Base-by-base conservation (phyloP, 2,329 filamentous ascomycete genomes). In the Xylariaceae sp. region DNA sequence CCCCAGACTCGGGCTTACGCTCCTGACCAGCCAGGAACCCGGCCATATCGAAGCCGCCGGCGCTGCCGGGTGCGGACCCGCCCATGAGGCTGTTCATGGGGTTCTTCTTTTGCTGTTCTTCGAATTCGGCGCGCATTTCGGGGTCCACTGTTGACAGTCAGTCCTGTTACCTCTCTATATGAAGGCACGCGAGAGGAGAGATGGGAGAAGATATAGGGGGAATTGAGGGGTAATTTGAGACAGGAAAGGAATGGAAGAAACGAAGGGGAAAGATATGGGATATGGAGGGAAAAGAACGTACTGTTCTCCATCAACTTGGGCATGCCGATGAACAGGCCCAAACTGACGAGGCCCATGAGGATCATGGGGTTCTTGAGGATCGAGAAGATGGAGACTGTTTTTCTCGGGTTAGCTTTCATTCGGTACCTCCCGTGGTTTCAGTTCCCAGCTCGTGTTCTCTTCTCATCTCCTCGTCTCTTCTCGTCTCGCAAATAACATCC, bases 341-440 rank as follows among this genome's bases (percentile, higher is more conserved):
- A 85, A 62, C 88, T 91, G 45, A 94, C 86, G 39, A 96, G 76
- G 3, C 88, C 92, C 79, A 99, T 88, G 62, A 99, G 82, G 64
- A 97, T 97, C 92, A 97, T 97, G 2, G 94, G 94, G 72, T 90
- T 96, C 79, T 94, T 94, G 68, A 97, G 80, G 58, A 97, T 86
- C 60, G 83, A 84, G 59, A 97, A 71, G n/a, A 92, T 81, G 15
- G 87, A 90, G 76, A 93, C 88, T 91, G 15, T 35, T 17, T 17
- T 17, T 17, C 17, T 17, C 17, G 17, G 17, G 37, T 65, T 64
- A 62, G 57, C 44, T 2, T 30, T 30, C 48, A 42, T 63, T 17
- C 17, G 17, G 17, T 17, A 17, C 17, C 17, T 17, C 17, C 17
- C 17, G 17, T 17, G 17, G 17, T 17, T 17, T 17, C 17, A 17